Percentiles rank a stretch among this genome's conserved stretches.
Conservation (phyloP, 148 eudicot species). For the Rhododendron ovatum region DNA sequence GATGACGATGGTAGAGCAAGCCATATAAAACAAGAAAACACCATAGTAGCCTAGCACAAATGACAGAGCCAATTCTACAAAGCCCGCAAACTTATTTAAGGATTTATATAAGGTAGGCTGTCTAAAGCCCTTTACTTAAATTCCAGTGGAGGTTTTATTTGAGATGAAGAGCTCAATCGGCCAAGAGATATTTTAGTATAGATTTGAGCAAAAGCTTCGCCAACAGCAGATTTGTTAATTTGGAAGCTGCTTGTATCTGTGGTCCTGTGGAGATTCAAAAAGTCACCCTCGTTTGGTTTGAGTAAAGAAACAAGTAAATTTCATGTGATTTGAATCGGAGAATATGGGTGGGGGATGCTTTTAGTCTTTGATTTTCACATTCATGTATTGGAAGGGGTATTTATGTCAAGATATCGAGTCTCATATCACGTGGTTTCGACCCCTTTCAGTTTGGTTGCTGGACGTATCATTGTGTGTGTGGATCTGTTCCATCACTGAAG, state of each 20-base stretch:
- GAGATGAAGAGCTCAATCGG: neutral
- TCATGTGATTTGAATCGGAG: neutral
- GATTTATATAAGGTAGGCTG: neutral
- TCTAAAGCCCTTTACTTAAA: neutral
- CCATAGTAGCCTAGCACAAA: neutral
- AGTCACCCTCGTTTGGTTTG: neutral
- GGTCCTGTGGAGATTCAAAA: neutral
- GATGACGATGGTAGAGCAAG: neutral
- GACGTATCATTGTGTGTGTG: neutral
- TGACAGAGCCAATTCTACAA: neutral
- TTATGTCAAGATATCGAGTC: neutral
- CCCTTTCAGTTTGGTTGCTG: neutral
- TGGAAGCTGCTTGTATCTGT: neutral
- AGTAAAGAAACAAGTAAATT: neutral
- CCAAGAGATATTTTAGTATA: neutral
- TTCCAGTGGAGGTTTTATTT: neutral
- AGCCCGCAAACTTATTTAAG: neutral
- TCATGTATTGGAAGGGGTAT: neutral
- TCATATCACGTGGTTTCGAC: neutral
- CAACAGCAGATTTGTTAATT: neutral
- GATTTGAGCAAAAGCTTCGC: neutral
- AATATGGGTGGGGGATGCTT: neutral
- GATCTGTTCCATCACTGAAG: neutral
- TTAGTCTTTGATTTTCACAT: neutral
- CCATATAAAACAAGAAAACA: neutral